Conservation (phyloP, 768 basidiomycete genomes). For the Tricholoma sp. region DNA sequence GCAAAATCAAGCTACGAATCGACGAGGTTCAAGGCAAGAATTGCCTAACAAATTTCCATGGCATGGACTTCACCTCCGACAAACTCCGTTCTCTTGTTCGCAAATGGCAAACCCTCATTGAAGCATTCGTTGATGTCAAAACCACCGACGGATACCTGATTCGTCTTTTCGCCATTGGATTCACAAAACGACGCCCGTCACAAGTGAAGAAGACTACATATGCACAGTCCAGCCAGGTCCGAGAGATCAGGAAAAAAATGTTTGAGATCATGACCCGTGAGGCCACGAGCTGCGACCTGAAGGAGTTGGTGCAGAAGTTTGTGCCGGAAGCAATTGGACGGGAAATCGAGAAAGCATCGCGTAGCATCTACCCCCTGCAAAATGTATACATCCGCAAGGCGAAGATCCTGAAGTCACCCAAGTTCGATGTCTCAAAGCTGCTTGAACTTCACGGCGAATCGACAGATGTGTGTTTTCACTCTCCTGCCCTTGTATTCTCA, state of each 20-base stretch:
- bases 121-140: conserved; percentile 98
- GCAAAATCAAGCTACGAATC: conserved; percentile 98
- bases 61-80: conserved; percentile 99
- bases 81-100: conserved; percentile 99
- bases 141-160: conserved; percentile 99
- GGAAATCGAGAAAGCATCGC: conserved; percentile 97
- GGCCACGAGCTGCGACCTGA: conserved; percentile 91
- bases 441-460: conserved; percentile 96
- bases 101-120: conserved; percentile 99
- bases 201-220: conserved; percentile 99
- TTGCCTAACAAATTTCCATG: conserved; percentile 99
- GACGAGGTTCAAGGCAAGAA: conserved; percentile 98
- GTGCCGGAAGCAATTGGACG: conserved; percentile 98
- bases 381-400: conserved; percentile 99
- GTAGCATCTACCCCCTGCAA: conserved; percentile 97
- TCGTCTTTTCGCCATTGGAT: conserved; percentile 97
- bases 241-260: conserved; percentile 99
- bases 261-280: conserved; percentile 98
- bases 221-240: conserved; percentile 90
- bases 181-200: conserved; percentile 94
- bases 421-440: conserved; percentile 93
- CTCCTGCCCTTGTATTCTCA: neutral
- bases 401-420: conserved; percentile 98
- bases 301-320: conserved; percentile 98
- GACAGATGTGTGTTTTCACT: conserved; percentile 66